Evolutionary conservation across 192 early-diverging fungal species (phyloP).

Genomic region (Backusella westeae): DNA sequence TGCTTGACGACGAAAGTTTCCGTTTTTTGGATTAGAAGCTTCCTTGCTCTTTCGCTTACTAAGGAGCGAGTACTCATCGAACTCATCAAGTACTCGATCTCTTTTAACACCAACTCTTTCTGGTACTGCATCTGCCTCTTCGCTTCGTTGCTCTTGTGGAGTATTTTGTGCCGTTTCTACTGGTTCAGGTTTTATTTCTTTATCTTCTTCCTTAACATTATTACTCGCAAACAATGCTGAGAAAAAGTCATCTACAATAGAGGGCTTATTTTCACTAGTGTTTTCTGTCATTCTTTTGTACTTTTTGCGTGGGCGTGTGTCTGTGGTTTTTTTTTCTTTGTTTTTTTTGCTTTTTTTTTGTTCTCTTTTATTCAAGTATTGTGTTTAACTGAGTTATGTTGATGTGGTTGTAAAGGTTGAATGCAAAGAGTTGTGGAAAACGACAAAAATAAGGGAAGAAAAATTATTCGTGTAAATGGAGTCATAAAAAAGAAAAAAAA

Average conservation of each 20-base stretch:
- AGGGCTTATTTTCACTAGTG: slow-evolving; percentile 10
- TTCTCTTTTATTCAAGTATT: neutral
- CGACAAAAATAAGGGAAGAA: neutral
- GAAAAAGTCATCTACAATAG: slow-evolving; percentile 32
- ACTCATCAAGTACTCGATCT: slow-evolving; percentile 23
- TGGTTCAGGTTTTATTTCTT: neutral
- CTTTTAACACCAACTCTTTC: slow-evolving; percentile 3
- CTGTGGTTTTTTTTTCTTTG: neutral
- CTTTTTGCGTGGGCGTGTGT: neutral
- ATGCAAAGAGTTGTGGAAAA: neutral
- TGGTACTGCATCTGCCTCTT: neutral
- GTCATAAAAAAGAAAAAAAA: neutral
- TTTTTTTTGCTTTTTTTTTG: neutral
- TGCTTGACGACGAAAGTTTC: neutral
- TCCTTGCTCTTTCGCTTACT: slow-evolving; percentile 15
- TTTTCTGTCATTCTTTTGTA: neutral
- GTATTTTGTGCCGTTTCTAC: neutral
- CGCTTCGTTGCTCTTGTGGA: neutral
- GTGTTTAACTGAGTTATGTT: neutral
- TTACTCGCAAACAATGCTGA: slow-evolving; percentile 32
- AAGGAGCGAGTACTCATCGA: slow-evolving; percentile 26
- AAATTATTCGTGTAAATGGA: neutral
- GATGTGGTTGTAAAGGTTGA: neutral
- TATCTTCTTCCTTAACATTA: slow-evolving; percentile 2
- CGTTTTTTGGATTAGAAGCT: slow-evolving; percentile 1